Evolutionary conservation across 352 stramenopile genomes (phyloP).

Genomic region (Globisporangium uncinulatum): DNA sequence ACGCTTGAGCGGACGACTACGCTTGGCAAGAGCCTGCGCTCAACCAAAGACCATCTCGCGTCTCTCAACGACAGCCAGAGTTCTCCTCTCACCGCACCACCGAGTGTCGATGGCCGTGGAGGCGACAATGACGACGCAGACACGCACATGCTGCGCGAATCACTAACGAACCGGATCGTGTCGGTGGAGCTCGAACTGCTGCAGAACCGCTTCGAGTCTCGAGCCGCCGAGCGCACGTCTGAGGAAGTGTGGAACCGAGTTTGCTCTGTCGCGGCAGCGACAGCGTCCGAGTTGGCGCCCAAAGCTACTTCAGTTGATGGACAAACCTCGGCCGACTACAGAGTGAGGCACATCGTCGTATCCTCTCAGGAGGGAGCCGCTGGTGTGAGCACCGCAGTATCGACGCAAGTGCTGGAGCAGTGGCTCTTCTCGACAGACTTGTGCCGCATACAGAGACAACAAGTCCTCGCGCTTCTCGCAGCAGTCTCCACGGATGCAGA

Average conservation of each 20-base stretch:
- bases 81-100: neutral
- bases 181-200: slow-evolving; percentile 17
- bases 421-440: slow-evolving; percentile 21
- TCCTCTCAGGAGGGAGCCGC: neutral
- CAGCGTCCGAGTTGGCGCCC: neutral
- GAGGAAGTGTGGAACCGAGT: slow-evolving; percentile 15
- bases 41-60: slow-evolving; percentile 12
- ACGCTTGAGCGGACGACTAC: slow-evolving; percentile 20
- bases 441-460: slow-evolving; percentile 3
- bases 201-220: slow-evolving; percentile 32
- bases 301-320: neutral
- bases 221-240: slow-evolving; percentile 21
- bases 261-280: neutral
- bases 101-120: neutral
- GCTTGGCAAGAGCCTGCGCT: slow-evolving; percentile 19
- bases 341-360: neutral
- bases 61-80: neutral
- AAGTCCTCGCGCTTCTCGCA: slow-evolving; percentile 11
- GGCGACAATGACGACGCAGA: slow-evolving; percentile 1
- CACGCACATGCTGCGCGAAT: slow-evolving; percentile 2
- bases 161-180: slow-evolving; percentile 1
- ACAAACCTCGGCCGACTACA: neutral
- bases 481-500: slow-evolving; percentile 19
- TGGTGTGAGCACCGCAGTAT: neutral
- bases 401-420: slow-evolving; percentile 2